Conservation (phyloP, 345 rosid genomes). For the Acer campestre region DNA sequence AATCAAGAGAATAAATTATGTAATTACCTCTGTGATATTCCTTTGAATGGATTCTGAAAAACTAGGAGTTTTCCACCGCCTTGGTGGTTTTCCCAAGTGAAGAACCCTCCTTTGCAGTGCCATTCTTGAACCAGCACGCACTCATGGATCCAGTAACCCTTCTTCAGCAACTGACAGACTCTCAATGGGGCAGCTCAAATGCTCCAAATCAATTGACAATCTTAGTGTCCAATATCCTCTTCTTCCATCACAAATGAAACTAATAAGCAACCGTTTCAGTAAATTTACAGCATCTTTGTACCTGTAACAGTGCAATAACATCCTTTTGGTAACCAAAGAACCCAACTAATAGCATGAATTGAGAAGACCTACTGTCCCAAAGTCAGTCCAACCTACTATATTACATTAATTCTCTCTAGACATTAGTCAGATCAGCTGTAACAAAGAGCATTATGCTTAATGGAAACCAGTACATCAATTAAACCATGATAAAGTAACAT, state of each 20-base stretch:
- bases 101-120: slow-evolving; percentile 81
- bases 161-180: slow-evolving; percentile 82
- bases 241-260: slow-evolving; percentile 70
- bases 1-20: slow-evolving; percentile 1
- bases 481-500: background rate
- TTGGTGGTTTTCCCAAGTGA: slow-evolving; percentile 90
- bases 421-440: slow-evolving; percentile 7
- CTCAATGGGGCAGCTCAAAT: slow-evolving; percentile 64
- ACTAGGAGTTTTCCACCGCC: slow-evolving; percentile 91
- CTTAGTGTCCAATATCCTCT: slow-evolving; percentile 95
- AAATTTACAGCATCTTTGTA: slow-evolving; percentile 59
- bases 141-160: slow-evolving; percentile 82
- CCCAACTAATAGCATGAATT: slow-evolving; percentile 1
- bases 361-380: background rate
- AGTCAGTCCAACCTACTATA: background rate
- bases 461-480: background rate
- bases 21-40: slow-evolving; percentile 67
- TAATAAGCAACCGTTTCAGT: slow-evolving; percentile 59
- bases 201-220: slow-evolving; percentile 87
- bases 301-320: slow-evolving; percentile 47
- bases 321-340: slow-evolving; percentile 8
- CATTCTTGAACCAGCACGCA: slow-evolving; percentile 90
- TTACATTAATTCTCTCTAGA: background rate
- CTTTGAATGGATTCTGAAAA: slow-evolving; percentile 53
- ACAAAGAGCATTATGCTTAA: background rate